phyloP scores from a whole-genome alignment of 352 stramenopile genomes.

The Globisporangium yorkense region DNA sequence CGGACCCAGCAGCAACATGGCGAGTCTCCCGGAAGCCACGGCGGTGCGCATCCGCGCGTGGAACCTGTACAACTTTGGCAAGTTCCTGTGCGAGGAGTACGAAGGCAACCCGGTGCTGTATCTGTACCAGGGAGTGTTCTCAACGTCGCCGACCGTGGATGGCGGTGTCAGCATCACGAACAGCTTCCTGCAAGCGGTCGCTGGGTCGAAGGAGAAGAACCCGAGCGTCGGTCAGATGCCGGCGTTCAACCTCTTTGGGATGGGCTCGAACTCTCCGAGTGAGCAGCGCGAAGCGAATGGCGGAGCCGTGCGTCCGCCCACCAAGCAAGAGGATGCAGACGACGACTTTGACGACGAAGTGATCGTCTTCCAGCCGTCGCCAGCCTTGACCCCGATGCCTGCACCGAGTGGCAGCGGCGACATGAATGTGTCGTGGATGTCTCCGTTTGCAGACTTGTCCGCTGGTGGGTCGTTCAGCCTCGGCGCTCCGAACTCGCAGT shows the following conservation, averaged over 20 bases:
- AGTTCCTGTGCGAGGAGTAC: slow-evolving; percentile 54
- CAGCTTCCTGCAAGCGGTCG: slow-evolving; percentile 11
- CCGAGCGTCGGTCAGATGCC: slow-evolving; percentile 5
- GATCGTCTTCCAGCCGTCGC: slow-evolving; percentile 75
- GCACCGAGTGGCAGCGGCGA: slow-evolving; percentile 14
- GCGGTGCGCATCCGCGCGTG: slow-evolving; percentile 47
- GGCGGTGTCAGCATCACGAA: slow-evolving; percentile 6
- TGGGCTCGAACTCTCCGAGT: not conserved
- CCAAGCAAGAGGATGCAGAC: slow-evolving; percentile 24
- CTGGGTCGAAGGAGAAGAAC: slow-evolving; percentile 2
- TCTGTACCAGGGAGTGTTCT: slow-evolving; percentile 28
- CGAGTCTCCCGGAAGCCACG: slow-evolving; percentile 32
- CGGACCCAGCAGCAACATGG: not conserved
- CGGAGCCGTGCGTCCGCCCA: not conserved
- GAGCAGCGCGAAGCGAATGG: not conserved
- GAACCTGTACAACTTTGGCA: slow-evolving; percentile 55
- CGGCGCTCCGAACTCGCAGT: slow-evolving; percentile 15
- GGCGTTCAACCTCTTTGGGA: slow-evolving; percentile 21
- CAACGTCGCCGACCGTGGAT: slow-evolving; percentile 20
- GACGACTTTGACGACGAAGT: slow-evolving; percentile 83
- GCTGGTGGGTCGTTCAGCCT: slow-evolving; percentile 12
- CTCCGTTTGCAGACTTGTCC: slow-evolving; percentile 16
- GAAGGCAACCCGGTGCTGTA: slow-evolving; percentile 60
- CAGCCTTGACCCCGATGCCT: slow-evolving; percentile 23
- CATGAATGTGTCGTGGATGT: not conserved